Evolutionary conservation across 169 alveolate species (phyloP), one percentile per base, ranked within the genome.

Genomic region (Plasmodium yoelii): DNA sequence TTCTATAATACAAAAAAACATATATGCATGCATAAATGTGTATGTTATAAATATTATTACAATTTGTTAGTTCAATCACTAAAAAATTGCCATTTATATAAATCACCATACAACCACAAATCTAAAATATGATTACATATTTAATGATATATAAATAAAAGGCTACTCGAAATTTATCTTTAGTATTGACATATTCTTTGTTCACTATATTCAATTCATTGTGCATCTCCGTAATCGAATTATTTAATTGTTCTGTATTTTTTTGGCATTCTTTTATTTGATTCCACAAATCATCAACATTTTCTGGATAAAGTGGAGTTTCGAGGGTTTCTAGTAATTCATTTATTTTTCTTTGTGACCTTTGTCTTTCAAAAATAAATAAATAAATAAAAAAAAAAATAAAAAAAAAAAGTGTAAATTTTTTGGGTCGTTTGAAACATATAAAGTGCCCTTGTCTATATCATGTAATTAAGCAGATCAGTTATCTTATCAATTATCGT

Each of bases 241-340:
- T 64, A 51, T 77, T 77, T 44, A 63, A 13, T 15, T 63, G 59
- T 26, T 77, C 88, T 10, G 73, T 64, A 24, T 28, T 24, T 8
- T 56, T 53, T 26, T 64, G 74, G n/a, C 77, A 63, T 28, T 63
- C 65, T 56, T 64, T 77, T 77, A 77, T 63, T 64, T 49, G 63
- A 44, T 61, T 69, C 88, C 88, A 77, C 24, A 77, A 34, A 6
- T 77, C 88, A 47, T 64, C 75, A 56, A 13, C 18, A 26, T 26
- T 77, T 39, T 34, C 34, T n/a, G 51, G 15, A 57, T 64, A 24
- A 63, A 26, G 12, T 7, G 77, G 55, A 10, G 74, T 28, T 39
- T 77, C 88, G 22, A 77, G 42, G 18, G 72, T 34, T n/a, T 77
- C 61, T 65, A 7, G 49, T 55, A 64, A 42, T 77, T 77, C 69